These are phyloP conservation scores for Puccinia triticina DNA, from an alignment of 1,284 basidiomycete genomes.

Conservation along the genomic window DNA sequence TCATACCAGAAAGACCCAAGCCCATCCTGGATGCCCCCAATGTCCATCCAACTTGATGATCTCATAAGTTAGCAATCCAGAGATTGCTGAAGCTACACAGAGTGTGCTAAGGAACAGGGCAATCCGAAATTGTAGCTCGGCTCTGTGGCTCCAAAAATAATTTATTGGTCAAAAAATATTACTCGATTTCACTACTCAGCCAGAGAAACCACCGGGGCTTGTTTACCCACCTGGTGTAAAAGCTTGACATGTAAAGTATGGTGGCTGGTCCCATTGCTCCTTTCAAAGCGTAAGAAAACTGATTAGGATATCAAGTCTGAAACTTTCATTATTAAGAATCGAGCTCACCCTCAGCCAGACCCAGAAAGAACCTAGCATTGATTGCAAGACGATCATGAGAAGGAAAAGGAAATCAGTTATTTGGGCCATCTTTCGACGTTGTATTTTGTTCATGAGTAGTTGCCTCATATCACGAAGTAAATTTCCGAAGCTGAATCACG, in stretches of 20 bases:
- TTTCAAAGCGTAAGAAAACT: background rate
- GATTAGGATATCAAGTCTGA: too few species aligned
- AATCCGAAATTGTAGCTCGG: conserved; percentile 30
- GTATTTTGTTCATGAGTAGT: too few species aligned
- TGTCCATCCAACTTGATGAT: conserved; percentile 24
- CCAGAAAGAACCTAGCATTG: conserved; percentile 22
- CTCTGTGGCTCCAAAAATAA: background rate
- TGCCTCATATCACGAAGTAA: too few species aligned
- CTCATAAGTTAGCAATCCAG: conserved; percentile 17
- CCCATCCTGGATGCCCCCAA: conserved; percentile 14
- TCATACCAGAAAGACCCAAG: conserved; percentile 41
- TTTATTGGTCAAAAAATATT: too few species aligned
- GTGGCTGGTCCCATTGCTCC: conserved; percentile 16
- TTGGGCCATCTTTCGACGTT: too few species aligned
- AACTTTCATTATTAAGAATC: background rate
- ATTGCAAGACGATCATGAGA: too few species aligned
- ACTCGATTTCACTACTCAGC: too few species aligned
- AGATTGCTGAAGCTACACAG: background rate
- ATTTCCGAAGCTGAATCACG: too few species aligned
- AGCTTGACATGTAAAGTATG: conserved; percentile 17
- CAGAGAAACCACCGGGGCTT: too few species aligned
- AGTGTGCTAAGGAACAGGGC: conserved; percentile 7
- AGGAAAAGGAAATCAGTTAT: too few species aligned
- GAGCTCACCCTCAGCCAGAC: conserved; percentile 18
- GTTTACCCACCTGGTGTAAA: conserved; percentile 34